Conservation (phyloP, 169 alveolate genomes). For the Cardiosporidium cionae region DNA sequence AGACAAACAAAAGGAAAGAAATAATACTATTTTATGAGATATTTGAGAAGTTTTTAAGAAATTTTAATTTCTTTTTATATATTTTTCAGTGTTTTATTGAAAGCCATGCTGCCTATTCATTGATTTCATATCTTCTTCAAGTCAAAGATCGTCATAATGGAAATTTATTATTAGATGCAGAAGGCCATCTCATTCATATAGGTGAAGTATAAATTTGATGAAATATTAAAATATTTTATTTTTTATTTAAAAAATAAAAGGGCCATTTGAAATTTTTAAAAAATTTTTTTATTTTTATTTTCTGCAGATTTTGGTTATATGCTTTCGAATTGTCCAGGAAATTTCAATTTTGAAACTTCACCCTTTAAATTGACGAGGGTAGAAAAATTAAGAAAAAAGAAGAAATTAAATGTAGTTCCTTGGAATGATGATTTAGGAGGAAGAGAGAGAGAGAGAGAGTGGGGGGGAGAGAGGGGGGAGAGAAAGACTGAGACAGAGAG, state of each 20-base stretch:
- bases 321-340: slow-evolving; percentile 92
- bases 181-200: slow-evolving; percentile 90
- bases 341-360: slow-evolving; percentile 86
- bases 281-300: not conserved
- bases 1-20: not conserved
- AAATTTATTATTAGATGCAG: slow-evolving; percentile 80
- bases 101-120: slow-evolving; percentile 91
- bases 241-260: not conserved
- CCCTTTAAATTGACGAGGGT: slow-evolving; percentile 87
- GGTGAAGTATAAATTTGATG: slow-evolving; percentile 13
- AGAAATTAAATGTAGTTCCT: no score
- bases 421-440: no score
- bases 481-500: no score
- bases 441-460: no score
- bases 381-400: not conserved
- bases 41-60: not conserved
- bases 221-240: not conserved
- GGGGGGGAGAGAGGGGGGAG: no score
- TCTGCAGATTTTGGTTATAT: slow-evolving; percentile 82
- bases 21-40: not conserved
- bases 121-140: slow-evolving; percentile 83
- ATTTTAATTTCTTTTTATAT: not conserved
- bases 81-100: slow-evolving; percentile 71
- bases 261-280: not conserved
- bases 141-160: slow-evolving; percentile 95